Conservation (phyloP, 495 filamentous ascomycete genomes). For the Achaetomiella virescens region DNA sequence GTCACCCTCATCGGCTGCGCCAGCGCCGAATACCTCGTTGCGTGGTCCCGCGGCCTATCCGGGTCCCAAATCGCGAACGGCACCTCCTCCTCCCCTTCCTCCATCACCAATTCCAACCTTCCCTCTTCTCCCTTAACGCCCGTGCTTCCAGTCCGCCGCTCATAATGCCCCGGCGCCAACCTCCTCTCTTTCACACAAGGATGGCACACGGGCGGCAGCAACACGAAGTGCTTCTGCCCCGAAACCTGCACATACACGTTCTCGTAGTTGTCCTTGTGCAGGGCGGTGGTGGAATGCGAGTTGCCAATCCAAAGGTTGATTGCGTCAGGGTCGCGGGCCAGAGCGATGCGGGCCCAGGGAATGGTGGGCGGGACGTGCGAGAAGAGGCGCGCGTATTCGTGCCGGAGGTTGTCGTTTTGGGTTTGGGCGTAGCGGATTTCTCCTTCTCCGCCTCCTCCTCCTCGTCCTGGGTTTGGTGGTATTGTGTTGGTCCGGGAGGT, state of each 20-base stretch:
- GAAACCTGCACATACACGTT: conserved; percentile 71
- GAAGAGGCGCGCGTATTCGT: conserved; percentile 58
- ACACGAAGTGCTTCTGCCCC: conserved; percentile 62
- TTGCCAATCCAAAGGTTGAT: conserved; percentile 78
- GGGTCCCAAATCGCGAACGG: conserved; percentile 70
- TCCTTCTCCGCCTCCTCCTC: too few species aligned
- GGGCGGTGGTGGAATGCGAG: conserved; percentile 53
- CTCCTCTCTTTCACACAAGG: conserved; percentile 55
- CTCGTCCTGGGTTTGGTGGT: conserved; percentile 27
- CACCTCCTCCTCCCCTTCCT: conserved; percentile 38
- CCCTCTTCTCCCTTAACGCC: not conserved
- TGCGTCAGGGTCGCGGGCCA: conserved; percentile 57
- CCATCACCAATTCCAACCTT: conserved; percentile 26
- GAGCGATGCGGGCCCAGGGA: conserved; percentile 60
- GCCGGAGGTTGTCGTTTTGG: conserved; percentile 69
- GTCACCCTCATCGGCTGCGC: conserved; percentile 53
- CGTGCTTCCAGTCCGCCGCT: not conserved
- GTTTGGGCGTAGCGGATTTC: conserved; percentile 53
- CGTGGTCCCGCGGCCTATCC: conserved; percentile 42
- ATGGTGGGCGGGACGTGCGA: conserved; percentile 50
- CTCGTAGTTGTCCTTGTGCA: conserved; percentile 77
- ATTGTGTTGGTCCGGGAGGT: not conserved
- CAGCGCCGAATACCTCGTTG: conserved; percentile 50
- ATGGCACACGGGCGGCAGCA: conserved; percentile 59
- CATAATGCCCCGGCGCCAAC: conserved; percentile 49